phyloP scores from a whole-genome alignment of 177 flowering plant genomes.

The Tripterygium wilfordii region DNA sequence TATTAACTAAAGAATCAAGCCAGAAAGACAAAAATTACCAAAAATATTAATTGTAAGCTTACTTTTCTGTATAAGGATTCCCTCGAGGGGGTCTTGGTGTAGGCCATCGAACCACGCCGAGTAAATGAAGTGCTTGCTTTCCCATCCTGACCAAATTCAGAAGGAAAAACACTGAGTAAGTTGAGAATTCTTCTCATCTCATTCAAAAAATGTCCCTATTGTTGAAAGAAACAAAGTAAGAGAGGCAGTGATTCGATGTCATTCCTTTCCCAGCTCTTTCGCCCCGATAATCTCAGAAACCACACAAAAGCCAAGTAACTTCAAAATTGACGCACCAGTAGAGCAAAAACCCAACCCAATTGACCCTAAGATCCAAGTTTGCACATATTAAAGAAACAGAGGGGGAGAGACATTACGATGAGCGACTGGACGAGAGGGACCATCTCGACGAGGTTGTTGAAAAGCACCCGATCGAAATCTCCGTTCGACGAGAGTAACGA shows the following conservation, averaged over 20 bases:
- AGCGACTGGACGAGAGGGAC: conserved; percentile 85
- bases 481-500: conserved; percentile 18
- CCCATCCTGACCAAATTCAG: conserved; percentile 40
- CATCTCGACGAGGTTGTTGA: conserved; percentile 70
- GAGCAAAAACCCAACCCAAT: too few relatives aligned
- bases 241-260: too few relatives aligned
- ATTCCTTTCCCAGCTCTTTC: too few relatives aligned
- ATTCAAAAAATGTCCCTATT: not conserved
- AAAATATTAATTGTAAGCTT: conserved; percentile 6
- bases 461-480: conserved; percentile 59
- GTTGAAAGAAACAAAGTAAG: not conserved
- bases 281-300: too few relatives aligned
- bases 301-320: too few relatives aligned
- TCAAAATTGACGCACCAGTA: too few relatives aligned
- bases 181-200: not conserved
- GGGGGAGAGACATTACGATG: conserved; percentile 39
- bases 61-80: conserved; percentile 61
- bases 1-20: not conserved
- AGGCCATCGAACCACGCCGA: conserved; percentile 71
- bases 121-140: conserved; percentile 70
- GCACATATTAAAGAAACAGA: not conserved
- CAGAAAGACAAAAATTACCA: not conserved
- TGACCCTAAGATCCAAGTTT: too few relatives aligned
- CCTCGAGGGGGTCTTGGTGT: conserved; percentile 84
- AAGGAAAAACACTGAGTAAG: not conserved